phyloP scores from a whole-genome alignment of 2,329 filamentous ascomycete genomes.

The Trichoderma sp. region DNA sequence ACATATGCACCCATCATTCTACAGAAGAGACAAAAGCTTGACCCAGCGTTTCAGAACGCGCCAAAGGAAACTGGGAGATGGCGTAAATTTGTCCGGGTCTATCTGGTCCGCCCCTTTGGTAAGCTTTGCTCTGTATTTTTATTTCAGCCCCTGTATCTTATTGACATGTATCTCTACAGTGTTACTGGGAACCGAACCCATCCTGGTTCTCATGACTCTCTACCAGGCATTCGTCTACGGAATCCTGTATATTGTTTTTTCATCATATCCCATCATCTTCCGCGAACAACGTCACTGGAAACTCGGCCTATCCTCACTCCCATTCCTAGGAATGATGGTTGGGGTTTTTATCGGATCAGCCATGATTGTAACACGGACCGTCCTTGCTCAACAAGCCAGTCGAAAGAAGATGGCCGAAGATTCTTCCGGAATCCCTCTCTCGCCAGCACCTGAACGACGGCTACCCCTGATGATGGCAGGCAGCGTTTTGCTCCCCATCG shows the following conservation, averaged over 20 bases:
- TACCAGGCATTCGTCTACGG: conserved; percentile 56
- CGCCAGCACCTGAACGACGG: background rate
- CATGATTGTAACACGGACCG: background rate
- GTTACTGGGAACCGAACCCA: conserved; percentile 6
- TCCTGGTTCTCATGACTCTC: conserved; percentile 17
- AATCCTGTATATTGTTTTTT: conserved; percentile 56
- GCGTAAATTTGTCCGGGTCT: background rate
- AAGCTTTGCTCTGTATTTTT: background rate
- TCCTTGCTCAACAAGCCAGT: background rate
- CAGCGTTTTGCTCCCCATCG: conserved; percentile 12
- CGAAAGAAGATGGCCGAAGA: background rate
- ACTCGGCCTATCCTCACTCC: conserved; percentile 10
- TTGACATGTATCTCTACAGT: background rate
- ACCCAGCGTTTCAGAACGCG: background rate
- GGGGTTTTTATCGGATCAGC: conserved; percentile 16
- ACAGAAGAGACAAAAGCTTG: background rate
- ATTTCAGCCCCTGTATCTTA: background rate
- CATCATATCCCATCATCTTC: conserved; percentile 54
- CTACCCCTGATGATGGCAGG: conserved; percentile 16
- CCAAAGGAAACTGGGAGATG: background rate
- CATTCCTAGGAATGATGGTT: conserved; percentile 18
- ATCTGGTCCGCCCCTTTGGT: conserved; percentile 16
- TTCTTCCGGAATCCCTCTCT: background rate
- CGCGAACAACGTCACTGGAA: conserved; percentile 48
- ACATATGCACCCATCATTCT: conserved; percentile 2